Conservation (phyloP, 1,284 basidiomycete species). For the Chalciporus sp. region DNA sequence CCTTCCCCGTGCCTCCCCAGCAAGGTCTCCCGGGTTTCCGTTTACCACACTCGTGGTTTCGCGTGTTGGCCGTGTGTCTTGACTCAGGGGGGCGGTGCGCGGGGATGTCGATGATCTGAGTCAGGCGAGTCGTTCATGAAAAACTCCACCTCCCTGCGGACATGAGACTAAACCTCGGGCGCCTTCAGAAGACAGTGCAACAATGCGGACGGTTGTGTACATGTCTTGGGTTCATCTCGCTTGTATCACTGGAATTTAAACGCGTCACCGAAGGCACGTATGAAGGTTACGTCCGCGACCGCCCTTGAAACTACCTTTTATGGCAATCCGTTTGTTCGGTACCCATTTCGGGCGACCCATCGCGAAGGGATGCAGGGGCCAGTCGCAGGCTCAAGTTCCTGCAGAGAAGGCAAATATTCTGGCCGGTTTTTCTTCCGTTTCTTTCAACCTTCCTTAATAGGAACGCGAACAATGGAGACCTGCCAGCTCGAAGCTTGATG, state of each 20-base stretch:
- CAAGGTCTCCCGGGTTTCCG: conserved; percentile 18
- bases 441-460: conserved; percentile 36
- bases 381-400: conserved; percentile 36
- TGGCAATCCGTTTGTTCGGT: conserved; percentile 55
- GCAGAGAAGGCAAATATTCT: conserved; percentile 36
- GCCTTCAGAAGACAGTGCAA: conserved; percentile 14
- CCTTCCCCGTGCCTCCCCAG: conserved; percentile 8
- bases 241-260: conserved; percentile 30
- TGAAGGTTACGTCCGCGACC: conserved; percentile 41
- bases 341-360: conserved; percentile 34
- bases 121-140: conserved; percentile 17
- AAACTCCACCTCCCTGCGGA: conserved; percentile 16
- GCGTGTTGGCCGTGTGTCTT: conserved; percentile 9
- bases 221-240: conserved; percentile 29
- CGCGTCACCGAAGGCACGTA: conserved; percentile 33
- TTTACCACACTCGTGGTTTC: conserved; percentile 29
- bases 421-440: conserved; percentile 30
- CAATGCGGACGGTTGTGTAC: conserved; percentile 13
- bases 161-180: conserved; percentile 23
- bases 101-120: conserved; percentile 13
- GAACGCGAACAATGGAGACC: conserved; percentile 34
- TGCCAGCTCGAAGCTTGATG: conserved; percentile 17
- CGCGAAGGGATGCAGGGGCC: conserved; percentile 28
- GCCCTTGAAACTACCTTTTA: conserved; percentile 58
- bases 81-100: conserved; percentile 16